Conservation (phyloP, 371 early-diverging fungal genomes). For the Phascolomyces articulosus region DNA sequence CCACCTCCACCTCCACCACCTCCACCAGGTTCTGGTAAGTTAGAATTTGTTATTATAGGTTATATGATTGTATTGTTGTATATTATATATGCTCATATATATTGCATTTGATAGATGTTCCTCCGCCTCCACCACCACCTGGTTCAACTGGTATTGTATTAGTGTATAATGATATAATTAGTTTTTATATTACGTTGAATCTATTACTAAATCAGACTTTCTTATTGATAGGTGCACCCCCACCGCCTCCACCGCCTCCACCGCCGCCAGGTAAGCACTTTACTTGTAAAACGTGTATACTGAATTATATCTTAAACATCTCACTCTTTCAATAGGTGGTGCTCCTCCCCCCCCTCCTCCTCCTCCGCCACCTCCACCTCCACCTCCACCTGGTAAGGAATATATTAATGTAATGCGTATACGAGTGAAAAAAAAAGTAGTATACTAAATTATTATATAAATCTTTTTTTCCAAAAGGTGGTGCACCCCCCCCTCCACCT, state of each 20-base stretch:
- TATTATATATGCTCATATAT: no score
- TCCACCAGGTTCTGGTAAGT: conserved; percentile 4
- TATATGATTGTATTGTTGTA: no score
- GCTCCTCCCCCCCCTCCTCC: conserved; percentile 17
- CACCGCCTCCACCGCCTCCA: conserved; percentile 12
- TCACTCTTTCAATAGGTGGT: not conserved
- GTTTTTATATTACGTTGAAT: not conserved
- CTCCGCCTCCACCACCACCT: conserved; percentile 12
- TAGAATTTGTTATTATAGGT: no score
- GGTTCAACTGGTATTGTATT: not conserved
- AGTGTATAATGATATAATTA: no score
- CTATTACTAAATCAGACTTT: not conserved
- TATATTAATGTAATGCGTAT: no score
- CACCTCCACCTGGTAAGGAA: conserved; percentile 8
- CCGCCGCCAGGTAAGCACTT: conserved; percentile 16
- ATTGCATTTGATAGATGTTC: no score
- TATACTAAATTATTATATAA: no score
- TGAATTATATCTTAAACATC: no score
- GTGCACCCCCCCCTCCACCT: conserved; percentile 18
- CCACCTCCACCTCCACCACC: conserved; percentile 4
- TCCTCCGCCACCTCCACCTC: conserved; percentile 14
- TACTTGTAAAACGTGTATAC: no score
- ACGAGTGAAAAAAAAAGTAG: no score
- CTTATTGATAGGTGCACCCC: not conserved
- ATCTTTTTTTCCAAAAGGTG: not conserved